Percentiles rank a stretch among this genome's conserved stretches.
These are phyloP conservation scores for Cyclotella atomus DNA, from an alignment of 108 stramenopile species.

Conservation along the genomic window DNA sequence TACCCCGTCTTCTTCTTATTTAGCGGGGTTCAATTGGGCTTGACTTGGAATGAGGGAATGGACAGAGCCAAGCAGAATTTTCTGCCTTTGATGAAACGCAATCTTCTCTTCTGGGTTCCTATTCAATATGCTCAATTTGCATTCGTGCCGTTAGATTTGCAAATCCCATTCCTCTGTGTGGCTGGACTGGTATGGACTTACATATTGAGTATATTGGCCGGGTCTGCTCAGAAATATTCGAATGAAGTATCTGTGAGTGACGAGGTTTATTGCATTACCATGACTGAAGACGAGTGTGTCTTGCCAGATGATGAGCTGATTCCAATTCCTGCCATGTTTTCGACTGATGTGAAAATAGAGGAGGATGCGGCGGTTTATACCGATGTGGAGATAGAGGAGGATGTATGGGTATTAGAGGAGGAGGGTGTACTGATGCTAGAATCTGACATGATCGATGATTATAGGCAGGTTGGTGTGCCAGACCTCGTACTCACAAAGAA, in stretches of 20 bases:
- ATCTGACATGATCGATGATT: neutral
- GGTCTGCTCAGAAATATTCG: constrained; percentile 55
- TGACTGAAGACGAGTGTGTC: constrained; percentile 2
- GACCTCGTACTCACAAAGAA: neutral
- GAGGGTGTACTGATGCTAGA: neutral
- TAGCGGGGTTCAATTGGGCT: constrained; percentile 60
- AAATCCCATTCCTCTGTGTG: constrained; percentile 70
- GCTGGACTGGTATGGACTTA: constrained; percentile 74
- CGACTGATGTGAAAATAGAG: neutral
- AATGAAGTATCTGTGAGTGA: constrained; percentile 2
- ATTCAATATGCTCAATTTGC: constrained; percentile 77
- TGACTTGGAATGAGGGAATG: constrained; percentile 43
- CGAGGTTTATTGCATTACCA: constrained; percentile 1
- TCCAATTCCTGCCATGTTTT: constrained; percentile 17
- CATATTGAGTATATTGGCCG: constrained; percentile 61
- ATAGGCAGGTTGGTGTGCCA: neutral
- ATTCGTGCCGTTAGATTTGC: constrained; percentile 65
- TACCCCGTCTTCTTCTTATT: constrained; percentile 74
- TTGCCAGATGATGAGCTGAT: constrained; percentile 21
- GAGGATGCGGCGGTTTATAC: neutral
- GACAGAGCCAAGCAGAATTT: constrained; percentile 65
- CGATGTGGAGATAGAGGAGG: neutral
- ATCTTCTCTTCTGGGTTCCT: constrained; percentile 79
- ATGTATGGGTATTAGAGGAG: neutral
- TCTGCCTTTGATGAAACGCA: constrained; percentile 72